These are phyloP conservation scores for Solanum aculeatissimum DNA, from an alignment of 305 asterid species.

Conservation along the genomic window DNA sequence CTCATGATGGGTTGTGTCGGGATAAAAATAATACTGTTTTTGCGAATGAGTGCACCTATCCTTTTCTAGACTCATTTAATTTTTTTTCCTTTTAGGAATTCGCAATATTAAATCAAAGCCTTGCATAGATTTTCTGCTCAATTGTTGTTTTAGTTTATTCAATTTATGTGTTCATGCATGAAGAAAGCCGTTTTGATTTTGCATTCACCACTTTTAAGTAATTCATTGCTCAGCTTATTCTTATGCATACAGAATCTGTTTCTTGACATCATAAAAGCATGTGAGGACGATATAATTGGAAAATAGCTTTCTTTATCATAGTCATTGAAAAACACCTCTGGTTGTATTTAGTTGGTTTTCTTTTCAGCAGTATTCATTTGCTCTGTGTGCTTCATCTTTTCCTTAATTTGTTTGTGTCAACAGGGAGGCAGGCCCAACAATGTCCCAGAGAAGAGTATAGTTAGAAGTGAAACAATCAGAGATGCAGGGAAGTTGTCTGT, in stretches of 20 bases:
- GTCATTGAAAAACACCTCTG: background rate
- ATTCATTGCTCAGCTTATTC: background rate
- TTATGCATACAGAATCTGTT: background rate
- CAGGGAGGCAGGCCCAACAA: constrained; percentile 49
- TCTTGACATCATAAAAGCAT: background rate
- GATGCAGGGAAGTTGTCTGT: constrained; percentile 79
- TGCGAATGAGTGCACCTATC: background rate
- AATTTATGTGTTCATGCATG: background rate
- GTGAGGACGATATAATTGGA: background rate
- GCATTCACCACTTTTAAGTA: background rate
- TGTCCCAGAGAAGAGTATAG: constrained; percentile 43
- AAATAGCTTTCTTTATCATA: background rate
- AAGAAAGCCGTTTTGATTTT: background rate
- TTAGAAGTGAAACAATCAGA: constrained; percentile 43
- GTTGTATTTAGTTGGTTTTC: background rate
- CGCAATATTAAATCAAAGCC: background rate
- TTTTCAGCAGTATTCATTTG: background rate
- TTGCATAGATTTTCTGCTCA: background rate
- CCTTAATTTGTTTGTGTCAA: constrained; percentile 7
- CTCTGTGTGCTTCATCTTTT: background rate
- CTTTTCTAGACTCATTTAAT: background rate
- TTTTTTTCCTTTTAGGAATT: background rate
- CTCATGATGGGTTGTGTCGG: background rate
- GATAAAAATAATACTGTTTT: background rate
- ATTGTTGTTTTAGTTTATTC: background rate